Evolutionary conservation across 805 yeast species (phyloP).

Genomic region (Lipomyces kockii): DNA sequence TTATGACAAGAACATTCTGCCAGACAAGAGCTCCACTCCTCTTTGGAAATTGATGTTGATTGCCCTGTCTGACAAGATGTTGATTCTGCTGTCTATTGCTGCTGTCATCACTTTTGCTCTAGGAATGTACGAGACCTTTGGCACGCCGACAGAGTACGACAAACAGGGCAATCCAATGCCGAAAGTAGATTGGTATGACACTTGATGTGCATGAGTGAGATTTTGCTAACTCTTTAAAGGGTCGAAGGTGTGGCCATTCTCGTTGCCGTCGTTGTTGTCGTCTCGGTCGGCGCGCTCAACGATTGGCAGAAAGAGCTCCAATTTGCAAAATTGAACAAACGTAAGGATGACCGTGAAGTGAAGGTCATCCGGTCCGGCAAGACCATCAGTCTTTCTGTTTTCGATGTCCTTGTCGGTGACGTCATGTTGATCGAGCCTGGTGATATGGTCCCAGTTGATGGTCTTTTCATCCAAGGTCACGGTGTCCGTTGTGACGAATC

Average conservation of each 20-base stretch:
- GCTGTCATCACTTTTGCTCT: slow-evolving; percentile 87
- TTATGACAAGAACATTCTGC: slow-evolving; percentile 75
- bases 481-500: slow-evolving; percentile 88
- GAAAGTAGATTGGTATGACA: slow-evolving; percentile 75
- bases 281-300: slow-evolving; percentile 90
- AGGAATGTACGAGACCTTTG: slow-evolving; percentile 91
- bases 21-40: slow-evolving; percentile 70
- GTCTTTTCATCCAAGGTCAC: slow-evolving; percentile 68
- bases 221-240: slow-evolving; percentile 6
- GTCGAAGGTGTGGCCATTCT: slow-evolving; percentile 98
- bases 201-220: neutral
- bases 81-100: slow-evolving; percentile 80
- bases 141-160: slow-evolving; percentile 77
- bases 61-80: slow-evolving; percentile 88
- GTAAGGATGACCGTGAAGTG: slow-evolving; percentile 81
- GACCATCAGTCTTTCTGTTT: slow-evolving; percentile 69
- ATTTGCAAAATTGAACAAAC: slow-evolving; percentile 82
- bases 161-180: slow-evolving; percentile 78
- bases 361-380: slow-evolving; percentile 75
- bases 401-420: slow-evolving; percentile 86
- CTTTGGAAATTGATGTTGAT: slow-evolving; percentile 72
- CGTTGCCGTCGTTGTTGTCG: slow-evolving; percentile 88
- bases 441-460: slow-evolving; percentile 90
- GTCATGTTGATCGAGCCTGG: slow-evolving; percentile 84
- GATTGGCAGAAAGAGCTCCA: slow-evolving; percentile 97